These are phyloP conservation scores for Otatea glauca DNA, from an alignment of 176 grass and related monocot species.

Conservation along the genomic window DNA sequence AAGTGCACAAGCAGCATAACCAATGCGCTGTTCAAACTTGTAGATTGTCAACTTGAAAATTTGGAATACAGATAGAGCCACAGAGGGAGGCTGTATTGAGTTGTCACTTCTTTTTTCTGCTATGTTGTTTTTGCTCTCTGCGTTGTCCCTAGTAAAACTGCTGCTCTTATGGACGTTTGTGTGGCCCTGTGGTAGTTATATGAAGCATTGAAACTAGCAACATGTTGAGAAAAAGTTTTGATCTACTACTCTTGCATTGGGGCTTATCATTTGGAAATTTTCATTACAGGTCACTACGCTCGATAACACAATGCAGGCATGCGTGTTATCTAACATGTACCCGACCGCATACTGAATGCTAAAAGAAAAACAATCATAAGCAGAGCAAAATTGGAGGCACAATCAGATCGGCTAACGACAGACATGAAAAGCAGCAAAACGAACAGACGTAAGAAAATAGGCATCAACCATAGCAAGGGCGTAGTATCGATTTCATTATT, in stretches of 20 bases:
- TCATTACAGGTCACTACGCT: too few relatives aligned
- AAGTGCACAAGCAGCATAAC: slow-evolving; percentile 1
- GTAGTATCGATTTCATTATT: slow-evolving; percentile 39
- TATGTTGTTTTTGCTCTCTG: neutral
- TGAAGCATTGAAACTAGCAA: too few relatives aligned
- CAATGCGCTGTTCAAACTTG: neutral
- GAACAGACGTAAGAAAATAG: neutral
- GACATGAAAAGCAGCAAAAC: neutral
- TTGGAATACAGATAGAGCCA: neutral
- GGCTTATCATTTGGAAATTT: too few relatives aligned
- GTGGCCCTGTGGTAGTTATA: too few relatives aligned
- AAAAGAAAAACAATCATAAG: too few relatives aligned
- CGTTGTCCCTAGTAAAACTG: too few relatives aligned
- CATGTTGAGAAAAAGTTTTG: too few relatives aligned
- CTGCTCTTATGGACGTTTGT: too few relatives aligned
- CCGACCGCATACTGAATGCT: too few relatives aligned
- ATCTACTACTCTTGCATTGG: too few relatives aligned
- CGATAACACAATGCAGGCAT: too few relatives aligned
- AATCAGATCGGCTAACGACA: neutral
- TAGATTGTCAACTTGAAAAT: neutral
- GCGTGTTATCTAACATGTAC: too few relatives aligned
- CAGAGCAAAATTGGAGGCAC: neutral
- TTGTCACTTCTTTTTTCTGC: neutral
- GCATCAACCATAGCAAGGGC: neutral
- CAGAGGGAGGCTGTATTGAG: neutral